phyloP scores from a whole-genome alignment of 805 yeast species.

The Grigorovia transvaalensis region DNA sequence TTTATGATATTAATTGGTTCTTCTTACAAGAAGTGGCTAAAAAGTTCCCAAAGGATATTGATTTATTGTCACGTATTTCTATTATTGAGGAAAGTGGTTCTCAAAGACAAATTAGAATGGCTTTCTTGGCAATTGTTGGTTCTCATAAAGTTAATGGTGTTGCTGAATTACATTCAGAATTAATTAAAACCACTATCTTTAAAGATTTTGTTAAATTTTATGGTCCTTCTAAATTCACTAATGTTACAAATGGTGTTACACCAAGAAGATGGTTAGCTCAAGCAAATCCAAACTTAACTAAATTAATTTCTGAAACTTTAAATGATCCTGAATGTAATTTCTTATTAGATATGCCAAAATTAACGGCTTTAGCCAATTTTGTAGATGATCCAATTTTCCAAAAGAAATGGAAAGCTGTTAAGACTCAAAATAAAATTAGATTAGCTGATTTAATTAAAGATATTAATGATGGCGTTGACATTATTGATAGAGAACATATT shows the following conservation, averaged over 20 bases:
- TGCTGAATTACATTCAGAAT: slow-evolving; percentile 88
- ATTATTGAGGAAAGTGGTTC: slow-evolving; percentile 60
- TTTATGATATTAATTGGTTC: slow-evolving; percentile 71
- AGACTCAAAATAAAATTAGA: slow-evolving; percentile 55
- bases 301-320: slow-evolving; percentile 60
- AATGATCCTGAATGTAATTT: slow-evolving; percentile 51
- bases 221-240: slow-evolving; percentile 76
- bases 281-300: slow-evolving; percentile 75
- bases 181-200: slow-evolving; percentile 80
- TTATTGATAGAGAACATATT: slow-evolving; percentile 45
- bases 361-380: slow-evolving; percentile 56
- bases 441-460: slow-evolving; percentile 58
- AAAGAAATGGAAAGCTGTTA: slow-evolving; percentile 59
- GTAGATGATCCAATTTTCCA: slow-evolving; percentile 63
- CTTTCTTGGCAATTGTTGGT: slow-evolving; percentile 80
- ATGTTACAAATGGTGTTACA: slow-evolving; percentile 90
- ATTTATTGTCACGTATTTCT: slow-evolving; percentile 58
- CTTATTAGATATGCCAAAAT: slow-evolving; percentile 54
- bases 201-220: slow-evolving; percentile 78
- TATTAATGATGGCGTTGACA: slow-evolving; percentile 42
- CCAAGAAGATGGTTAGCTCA: slow-evolving; percentile 95
- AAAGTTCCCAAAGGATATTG: slow-evolving; percentile 63
- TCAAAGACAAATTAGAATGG: slow-evolving; percentile 86
- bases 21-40: slow-evolving; percentile 70
- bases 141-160: slow-evolving; percentile 93